phyloP scores from a whole-genome alignment of 176 grass and related monocot species.

The Paspalum notatum region DNA sequence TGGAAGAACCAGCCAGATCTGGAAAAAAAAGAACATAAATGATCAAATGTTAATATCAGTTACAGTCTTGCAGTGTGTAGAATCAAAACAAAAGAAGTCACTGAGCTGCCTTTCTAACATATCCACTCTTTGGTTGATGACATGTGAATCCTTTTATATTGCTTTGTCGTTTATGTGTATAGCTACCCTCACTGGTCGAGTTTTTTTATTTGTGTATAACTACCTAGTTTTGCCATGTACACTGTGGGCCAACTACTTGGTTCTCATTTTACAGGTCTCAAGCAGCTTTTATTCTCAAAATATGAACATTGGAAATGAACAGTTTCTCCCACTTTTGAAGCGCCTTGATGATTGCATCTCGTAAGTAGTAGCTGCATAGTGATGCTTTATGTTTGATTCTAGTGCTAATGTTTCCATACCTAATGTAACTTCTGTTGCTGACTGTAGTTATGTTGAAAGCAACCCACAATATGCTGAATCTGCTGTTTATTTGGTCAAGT shows the following conservation, averaged over 20 bases:
- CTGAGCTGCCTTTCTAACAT: not conserved
- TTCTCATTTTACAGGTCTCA: conserved; percentile 63
- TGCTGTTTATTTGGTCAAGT: conserved; percentile 97
- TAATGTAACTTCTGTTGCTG: conserved; percentile 36
- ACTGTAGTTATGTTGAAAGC: conserved; percentile 86
- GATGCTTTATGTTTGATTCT: conserved; percentile 24
- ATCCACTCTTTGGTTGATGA: not conserved
- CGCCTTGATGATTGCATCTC: conserved; percentile 96
- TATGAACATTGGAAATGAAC: conserved; percentile 82
- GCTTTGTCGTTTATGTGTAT: conserved; percentile 2
- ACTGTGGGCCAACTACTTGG: conserved; percentile 15
- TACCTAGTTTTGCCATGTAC: conserved; percentile 7
- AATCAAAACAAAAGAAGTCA: not conserved
- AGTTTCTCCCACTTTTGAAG: conserved; percentile 93
- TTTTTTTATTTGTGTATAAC: not conserved
- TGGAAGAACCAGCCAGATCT: not conserved
- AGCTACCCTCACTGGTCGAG: too few species aligned
- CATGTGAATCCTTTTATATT: conserved; percentile 12
- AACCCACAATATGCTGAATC: conserved; percentile 99
- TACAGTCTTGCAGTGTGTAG: not conserved
- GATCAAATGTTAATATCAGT: not conserved
- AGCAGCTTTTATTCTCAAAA: conserved; percentile 89
- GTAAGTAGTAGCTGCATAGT: conserved; percentile 57
- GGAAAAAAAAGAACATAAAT: not conserved
- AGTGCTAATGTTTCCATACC: conserved; percentile 5